These are phyloP conservation scores for Mesotaenium endlicherianum DNA, from an alignment of 139 green algal species.

Conservation along the genomic window DNA sequence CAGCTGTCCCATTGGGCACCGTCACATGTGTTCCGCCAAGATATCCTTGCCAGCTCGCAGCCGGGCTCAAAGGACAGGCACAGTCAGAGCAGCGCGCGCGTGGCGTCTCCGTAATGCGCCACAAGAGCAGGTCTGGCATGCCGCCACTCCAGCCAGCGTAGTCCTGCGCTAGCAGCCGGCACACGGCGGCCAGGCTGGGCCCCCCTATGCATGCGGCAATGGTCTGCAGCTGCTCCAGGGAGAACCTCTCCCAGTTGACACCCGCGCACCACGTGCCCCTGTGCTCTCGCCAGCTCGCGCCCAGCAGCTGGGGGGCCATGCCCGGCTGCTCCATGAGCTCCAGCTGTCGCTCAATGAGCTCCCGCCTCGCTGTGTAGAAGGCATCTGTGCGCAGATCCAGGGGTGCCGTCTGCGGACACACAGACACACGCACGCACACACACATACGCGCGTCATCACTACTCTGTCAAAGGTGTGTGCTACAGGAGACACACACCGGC, in stretches of 20 bases:
- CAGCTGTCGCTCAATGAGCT: constrained; percentile 18
- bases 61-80: no score
- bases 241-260: constrained; percentile 43
- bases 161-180: constrained; percentile 51
- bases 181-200: constrained; percentile 28
- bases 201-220: constrained; percentile 47
- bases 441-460: no score
- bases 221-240: constrained; percentile 32
- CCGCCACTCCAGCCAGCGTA: constrained; percentile 43
- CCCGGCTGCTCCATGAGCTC: neutral
- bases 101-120: constrained; percentile 21
- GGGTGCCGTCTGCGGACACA: constrained; percentile 37
- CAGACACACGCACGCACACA: no score
- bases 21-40: no score
- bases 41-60: no score
- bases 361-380: constrained; percentile 25
- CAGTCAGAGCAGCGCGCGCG: no score
- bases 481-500: no score
- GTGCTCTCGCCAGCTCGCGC: constrained; percentile 9
- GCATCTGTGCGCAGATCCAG: constrained; percentile 50
- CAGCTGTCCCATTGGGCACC: no score
- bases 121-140: constrained; percentile 58
- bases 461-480: no score
- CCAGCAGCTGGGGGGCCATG: neutral
- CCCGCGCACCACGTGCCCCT: constrained; percentile 42